Evolutionary conservation across 495 filamentous ascomycete genomes (phyloP), one percentile per base, ranked within the genome.

Genomic region (Neurospora sublineolata): DNA sequence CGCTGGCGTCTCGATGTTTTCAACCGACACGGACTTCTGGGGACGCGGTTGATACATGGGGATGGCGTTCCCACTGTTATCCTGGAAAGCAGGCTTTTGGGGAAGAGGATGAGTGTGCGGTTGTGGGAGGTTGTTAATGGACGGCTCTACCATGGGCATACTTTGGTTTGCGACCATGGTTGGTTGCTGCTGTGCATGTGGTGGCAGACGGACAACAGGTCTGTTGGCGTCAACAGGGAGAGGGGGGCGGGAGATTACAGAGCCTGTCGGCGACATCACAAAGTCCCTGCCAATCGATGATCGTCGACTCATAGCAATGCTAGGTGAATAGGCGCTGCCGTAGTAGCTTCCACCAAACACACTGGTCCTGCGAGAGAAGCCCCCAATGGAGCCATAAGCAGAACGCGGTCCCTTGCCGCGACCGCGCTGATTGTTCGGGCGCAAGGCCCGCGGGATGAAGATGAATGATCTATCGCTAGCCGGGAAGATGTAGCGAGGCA

Each of bases 41-140:
- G 95, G 95, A 58, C 93, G 91, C 69, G 95, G 95, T 78, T 99
- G 95, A 77, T 98, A 92, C 92, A 98, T 97, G 7, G 93, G 91
- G 44, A 97, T 89, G 30, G 87, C 84, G 64, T 83, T 90, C 64
- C 87, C 87, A 71, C 89, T 89, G 78, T 89, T 94, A 82, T 97
- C 94, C 68, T 89, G 90, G 82, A 90, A 92, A 2, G 86, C 84
- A 3, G 91, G 91, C 75, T 92, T 92, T 76, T 91, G 90, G 33
- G 88, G 87, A 37, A 88, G 84, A 36, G 88, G 87, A 73, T 90
- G 86, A 4, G 83, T 83, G 70, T 88, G 88, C 14, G 86, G 83
- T 70, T 83, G 84, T 23, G 89, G 83, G 37, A 85, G 76, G 71
- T 86, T 84, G 75, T 80, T 85, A 30, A 84, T 79, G 41, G 83